phyloP scores from a whole-genome alignment of 768 basidiomycete species.

The Amanita pseudoporphyria region DNA sequence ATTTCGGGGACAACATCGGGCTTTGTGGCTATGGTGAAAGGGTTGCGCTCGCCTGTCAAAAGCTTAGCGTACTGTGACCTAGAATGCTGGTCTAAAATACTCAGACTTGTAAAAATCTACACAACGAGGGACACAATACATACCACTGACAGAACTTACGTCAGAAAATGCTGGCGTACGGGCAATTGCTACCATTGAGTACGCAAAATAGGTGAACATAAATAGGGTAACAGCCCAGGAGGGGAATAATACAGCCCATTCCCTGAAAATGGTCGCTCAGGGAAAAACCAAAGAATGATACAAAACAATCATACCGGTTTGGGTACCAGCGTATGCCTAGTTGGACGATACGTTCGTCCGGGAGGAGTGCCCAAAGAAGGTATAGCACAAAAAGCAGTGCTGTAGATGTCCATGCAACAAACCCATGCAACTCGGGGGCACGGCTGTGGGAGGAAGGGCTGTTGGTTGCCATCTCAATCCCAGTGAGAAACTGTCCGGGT shows the following conservation, averaged over 20 bases:
- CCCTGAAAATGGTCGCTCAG: slow-evolving; percentile 30
- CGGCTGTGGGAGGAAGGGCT: slow-evolving; percentile 41
- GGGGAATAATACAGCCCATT: slow-evolving; percentile 80
- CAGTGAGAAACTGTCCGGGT: too few species aligned
- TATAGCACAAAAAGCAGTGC: slow-evolving; percentile 61
- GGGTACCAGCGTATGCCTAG: slow-evolving; percentile 81
- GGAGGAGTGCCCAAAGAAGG: slow-evolving; percentile 72
- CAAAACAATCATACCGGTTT: slow-evolving; percentile 44
- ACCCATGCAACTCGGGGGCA: slow-evolving; percentile 85
- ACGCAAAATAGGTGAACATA: slow-evolving; percentile 68
- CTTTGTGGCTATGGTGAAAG: slow-evolving; percentile 41
- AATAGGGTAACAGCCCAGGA: slow-evolving; percentile 65
- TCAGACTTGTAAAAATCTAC: slow-evolving; percentile 11
- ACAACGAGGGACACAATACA: slow-evolving; percentile 4
- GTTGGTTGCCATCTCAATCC: slow-evolving; percentile 3
- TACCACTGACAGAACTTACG: slow-evolving; percentile 60
- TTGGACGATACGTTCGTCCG: slow-evolving; percentile 56
- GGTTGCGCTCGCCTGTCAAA: slow-evolving; percentile 14
- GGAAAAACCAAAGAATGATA: neutral
- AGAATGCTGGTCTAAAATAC: slow-evolving; percentile 2
- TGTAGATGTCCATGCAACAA: slow-evolving; percentile 77
- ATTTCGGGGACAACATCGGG: slow-evolving; percentile 47
- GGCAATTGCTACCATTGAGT: slow-evolving; percentile 66
- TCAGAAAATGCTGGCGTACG: slow-evolving; percentile 65
- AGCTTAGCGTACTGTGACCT: neutral